phyloP scores from a whole-genome alignment of 768 basidiomycete species.

The Boletus pseudo-olivaceus region DNA sequence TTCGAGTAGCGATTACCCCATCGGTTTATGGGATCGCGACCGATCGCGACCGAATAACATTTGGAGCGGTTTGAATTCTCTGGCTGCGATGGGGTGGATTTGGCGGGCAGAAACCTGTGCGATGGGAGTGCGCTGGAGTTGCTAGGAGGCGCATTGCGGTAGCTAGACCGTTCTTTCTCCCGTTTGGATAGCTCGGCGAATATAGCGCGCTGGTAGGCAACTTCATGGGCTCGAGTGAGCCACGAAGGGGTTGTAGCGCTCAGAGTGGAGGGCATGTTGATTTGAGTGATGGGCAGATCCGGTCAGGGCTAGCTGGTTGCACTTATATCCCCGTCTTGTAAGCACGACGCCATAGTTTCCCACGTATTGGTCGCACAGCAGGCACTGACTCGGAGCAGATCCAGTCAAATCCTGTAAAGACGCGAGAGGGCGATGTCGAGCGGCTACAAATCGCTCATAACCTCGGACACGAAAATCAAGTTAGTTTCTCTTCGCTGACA shows the following conservation, averaged over 20 bases:
- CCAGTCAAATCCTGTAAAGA: background rate
- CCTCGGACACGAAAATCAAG: conserved; percentile 24
- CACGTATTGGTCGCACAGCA: conserved; percentile 13
- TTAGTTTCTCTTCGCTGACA: conserved; percentile 39
- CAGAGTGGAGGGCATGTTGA: conserved; percentile 9
- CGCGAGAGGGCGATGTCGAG: conserved; percentile 17
- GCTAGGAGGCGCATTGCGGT: conserved; percentile 23
- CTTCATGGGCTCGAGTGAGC: conserved; percentile 14
- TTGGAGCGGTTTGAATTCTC: conserved; percentile 24
- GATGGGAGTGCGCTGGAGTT: conserved; percentile 1
- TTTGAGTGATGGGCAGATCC: background rate
- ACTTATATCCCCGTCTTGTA: background rate
- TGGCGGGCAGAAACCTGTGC: conserved; percentile 5
- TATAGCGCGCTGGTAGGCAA: conserved; percentile 22
- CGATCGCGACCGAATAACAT: conserved; percentile 59
- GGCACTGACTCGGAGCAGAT: background rate
- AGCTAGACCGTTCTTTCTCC: conserved; percentile 33
- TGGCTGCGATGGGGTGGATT: conserved; percentile 6
- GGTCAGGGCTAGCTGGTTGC: background rate
- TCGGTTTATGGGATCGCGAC: conserved; percentile 41
- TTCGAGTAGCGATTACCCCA: conserved; percentile 67
- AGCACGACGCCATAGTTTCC: conserved; percentile 2
- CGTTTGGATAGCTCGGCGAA: conserved; percentile 37
- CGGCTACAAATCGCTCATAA: conserved; percentile 20
- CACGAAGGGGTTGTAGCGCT: conserved; percentile 10